A percentile compares a stretch with the other conserved stretches of the same genome.
Conservation (phyloP, 2,329 filamentous ascomycete species). For the Cladosporium sphaerospermum region DNA sequence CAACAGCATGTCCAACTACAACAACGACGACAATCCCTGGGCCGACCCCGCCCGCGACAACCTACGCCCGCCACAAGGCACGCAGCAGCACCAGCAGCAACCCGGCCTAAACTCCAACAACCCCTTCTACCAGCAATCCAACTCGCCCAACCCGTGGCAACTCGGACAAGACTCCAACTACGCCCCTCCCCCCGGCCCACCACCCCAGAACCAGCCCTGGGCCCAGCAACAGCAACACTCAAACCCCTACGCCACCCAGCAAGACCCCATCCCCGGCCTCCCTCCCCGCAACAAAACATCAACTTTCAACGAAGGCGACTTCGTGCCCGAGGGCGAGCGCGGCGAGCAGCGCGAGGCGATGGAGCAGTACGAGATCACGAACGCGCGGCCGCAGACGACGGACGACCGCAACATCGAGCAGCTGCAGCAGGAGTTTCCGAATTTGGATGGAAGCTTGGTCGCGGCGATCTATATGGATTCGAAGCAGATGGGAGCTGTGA, state of each 20-base stretch:
- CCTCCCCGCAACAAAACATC: neutral
- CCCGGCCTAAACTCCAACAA: conserved; percentile 5
- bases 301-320: conserved; percentile 30
- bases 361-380: conserved; percentile 41
- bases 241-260: neutral
- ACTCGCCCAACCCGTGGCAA: conserved; percentile 12
- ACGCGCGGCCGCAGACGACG: conserved; percentile 29
- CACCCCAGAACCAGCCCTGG: conserved; percentile 8
- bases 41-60: conserved; percentile 9
- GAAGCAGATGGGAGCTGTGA: conserved; percentile 36
- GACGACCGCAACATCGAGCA: conserved; percentile 38
- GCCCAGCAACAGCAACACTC: conserved; percentile 7
- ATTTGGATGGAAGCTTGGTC: conserved; percentile 39
- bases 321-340: conserved; percentile 35
- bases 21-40: conserved; percentile 11
- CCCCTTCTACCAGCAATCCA: conserved; percentile 11
- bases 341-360: conserved; percentile 33
- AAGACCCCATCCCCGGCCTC: neutral
- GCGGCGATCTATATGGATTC: conserved; percentile 41
- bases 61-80: conserved; percentile 3
- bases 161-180: conserved; percentile 11
- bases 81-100: neutral
- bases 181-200: conserved; percentile 12
- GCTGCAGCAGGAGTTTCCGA: conserved; percentile 38
- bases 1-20: conserved; percentile 7